Percentiles rank a stretch among this genome's conserved stretches.
phyloP scores from a whole-genome alignment of 2,329 filamentous ascomycete species.

The Colletotrichum cordylinicola region DNA sequence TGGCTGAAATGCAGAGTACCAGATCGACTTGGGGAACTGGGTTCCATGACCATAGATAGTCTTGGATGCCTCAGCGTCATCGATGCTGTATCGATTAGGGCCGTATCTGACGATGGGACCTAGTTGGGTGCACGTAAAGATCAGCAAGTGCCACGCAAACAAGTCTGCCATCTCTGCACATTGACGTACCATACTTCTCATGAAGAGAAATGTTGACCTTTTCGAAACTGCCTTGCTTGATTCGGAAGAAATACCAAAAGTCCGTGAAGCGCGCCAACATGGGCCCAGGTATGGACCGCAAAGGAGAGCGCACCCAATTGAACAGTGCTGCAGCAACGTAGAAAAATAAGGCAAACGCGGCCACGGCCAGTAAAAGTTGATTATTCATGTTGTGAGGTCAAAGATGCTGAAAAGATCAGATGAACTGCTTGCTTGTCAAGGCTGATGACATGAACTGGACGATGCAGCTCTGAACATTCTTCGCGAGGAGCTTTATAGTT shows the following conservation, averaged over 20 bases:
- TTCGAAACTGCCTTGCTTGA: conserved; percentile 32
- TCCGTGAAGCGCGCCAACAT: conserved; percentile 31
- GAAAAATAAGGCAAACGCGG: neutral
- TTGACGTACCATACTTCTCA: conserved; percentile 29
- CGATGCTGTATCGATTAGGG: conserved; percentile 52
- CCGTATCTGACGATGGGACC: conserved; percentile 51
- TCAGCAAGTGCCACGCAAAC: neutral
- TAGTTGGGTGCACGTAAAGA: neutral
- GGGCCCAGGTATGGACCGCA: conserved; percentile 32
- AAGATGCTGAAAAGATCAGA: neutral
- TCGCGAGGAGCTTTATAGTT: neutral
- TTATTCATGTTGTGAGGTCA: neutral
- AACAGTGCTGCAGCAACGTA: neutral
- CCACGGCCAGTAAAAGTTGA: neutral
- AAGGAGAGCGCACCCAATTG: conserved; percentile 23
- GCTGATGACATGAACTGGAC: neutral
- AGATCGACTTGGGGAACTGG: conserved; percentile 40
- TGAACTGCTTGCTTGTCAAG: neutral
- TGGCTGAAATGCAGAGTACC: conserved; percentile 29
- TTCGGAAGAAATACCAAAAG: conserved; percentile 31
- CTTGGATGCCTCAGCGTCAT: conserved; percentile 43
- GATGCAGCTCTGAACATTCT: neutral
- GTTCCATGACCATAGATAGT: conserved; percentile 36
- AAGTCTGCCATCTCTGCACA: neutral
- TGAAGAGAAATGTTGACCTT: conserved; percentile 32